A percentile compares a stretch with the other conserved stretches of the same genome.
phyloP scores from a whole-genome alignment of 1,284 basidiomycete genomes.

The Rhodotorula sp. region DNA sequence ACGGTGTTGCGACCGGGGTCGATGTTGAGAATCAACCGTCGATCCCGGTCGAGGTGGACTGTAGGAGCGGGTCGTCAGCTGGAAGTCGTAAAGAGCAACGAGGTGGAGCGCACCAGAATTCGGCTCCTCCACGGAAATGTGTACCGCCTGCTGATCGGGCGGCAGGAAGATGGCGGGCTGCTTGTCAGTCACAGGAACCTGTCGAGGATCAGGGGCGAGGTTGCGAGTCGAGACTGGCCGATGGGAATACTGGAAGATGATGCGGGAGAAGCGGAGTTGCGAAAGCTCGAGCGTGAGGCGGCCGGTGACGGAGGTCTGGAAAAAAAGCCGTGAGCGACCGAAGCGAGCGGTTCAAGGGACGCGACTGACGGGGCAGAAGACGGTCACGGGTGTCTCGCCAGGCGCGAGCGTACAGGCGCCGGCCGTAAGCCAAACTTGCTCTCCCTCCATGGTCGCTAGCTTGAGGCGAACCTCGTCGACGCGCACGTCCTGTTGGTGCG shows the following conservation, averaged over 20 bases:
- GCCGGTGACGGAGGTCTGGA: conserved; percentile 64
- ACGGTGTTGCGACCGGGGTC: conserved; percentile 66
- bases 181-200: conserved; percentile 50
- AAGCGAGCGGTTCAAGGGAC: background rate
- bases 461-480: conserved; percentile 49
- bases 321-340: background rate
- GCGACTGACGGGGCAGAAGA: conserved; percentile 66
- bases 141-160: conserved; percentile 59
- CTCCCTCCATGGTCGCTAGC: conserved; percentile 44
- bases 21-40: conserved; percentile 59
- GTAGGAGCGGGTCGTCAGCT: background rate
- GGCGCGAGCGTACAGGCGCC: conserved; percentile 51
- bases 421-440: conserved; percentile 52
- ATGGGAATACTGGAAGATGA: conserved; percentile 47
- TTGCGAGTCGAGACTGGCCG: conserved; percentile 30
- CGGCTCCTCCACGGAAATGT: conserved; percentile 62
- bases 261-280: conserved; percentile 45
- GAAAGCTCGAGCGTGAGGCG: conserved; percentile 47
- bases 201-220: conserved; percentile 46
- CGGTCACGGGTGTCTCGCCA: conserved; percentile 58
- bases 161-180: conserved; percentile 53
- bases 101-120: conserved; percentile 54
- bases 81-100: conserved; percentile 5
- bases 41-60: conserved; percentile 67
- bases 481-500: conserved; percentile 38